phyloP scores from a whole-genome alignment of 2,329 filamentous ascomycete species.

The Nemania abortiva region DNA sequence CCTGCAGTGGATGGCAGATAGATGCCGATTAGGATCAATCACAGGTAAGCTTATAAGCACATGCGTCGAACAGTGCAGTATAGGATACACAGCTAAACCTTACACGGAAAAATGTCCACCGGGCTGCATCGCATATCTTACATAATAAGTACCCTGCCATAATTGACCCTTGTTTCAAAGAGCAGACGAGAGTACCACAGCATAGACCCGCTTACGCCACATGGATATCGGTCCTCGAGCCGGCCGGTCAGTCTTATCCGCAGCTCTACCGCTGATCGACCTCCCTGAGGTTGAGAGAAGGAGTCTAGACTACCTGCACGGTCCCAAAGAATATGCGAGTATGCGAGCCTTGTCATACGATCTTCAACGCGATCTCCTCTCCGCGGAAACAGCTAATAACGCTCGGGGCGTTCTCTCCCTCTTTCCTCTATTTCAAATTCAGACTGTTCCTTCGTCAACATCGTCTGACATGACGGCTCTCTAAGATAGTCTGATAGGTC shows the following conservation, averaged over 20 bases:
- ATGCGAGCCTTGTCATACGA: slow-evolving; percentile 9
- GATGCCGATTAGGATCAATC: neutral
- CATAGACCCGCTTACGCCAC: neutral
- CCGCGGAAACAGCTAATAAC: neutral
- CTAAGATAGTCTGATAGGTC: neutral
- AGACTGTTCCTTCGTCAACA: neutral
- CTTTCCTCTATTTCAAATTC: slow-evolving; percentile 3
- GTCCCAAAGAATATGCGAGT: no score
- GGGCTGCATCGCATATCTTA: slow-evolving; percentile 6
- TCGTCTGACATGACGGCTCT: neutral
- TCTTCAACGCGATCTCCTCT: neutral
- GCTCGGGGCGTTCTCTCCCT: neutral
- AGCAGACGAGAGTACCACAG: no score
- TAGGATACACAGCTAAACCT: neutral
- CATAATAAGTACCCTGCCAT: neutral
- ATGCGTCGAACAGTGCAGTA: neutral
- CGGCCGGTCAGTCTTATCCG: neutral
- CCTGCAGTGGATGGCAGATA: neutral
- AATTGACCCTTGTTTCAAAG: neutral
- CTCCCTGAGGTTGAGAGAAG: neutral
- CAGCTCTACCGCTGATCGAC: neutral
- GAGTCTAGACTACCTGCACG: neutral
- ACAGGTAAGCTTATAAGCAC: neutral
- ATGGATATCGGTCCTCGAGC: neutral
- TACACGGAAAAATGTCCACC: neutral